Conservation (phyloP, 1,139 yeast genomes). For the Kodamaea suecica region DNA sequence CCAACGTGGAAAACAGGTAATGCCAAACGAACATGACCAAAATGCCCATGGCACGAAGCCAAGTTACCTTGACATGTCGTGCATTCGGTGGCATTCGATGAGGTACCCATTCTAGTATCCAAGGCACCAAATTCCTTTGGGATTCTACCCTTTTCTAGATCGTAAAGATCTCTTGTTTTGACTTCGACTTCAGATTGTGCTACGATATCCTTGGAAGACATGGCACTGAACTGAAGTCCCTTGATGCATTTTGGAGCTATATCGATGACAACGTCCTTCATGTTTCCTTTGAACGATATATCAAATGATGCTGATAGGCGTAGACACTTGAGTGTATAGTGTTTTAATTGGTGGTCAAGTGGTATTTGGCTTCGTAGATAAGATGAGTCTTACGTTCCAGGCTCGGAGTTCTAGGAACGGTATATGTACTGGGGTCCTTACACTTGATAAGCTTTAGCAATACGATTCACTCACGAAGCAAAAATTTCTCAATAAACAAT, state of each 20-base stretch:
- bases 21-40: slow-evolving; percentile 90
- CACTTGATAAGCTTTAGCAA: no score
- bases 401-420: no score
- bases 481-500: no score
- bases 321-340: no score
- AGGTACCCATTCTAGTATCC: slow-evolving; percentile 91
- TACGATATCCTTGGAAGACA: slow-evolving; percentile 85
- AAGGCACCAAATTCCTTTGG: slow-evolving; percentile 85
- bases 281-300: no score
- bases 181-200: slow-evolving; percentile 96
- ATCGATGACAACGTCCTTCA: slow-evolving; percentile 78
- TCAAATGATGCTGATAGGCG: slow-evolving; percentile 4
- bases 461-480: no score
- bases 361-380: no score
- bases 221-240: slow-evolving; percentile 90
- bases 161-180: slow-evolving; percentile 86
- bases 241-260: slow-evolving; percentile 86
- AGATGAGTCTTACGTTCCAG: no score
- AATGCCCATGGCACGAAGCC: slow-evolving; percentile 97
- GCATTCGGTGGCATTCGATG: slow-evolving; percentile 81
- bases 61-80: slow-evolving; percentile 87
- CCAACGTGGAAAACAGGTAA: slow-evolving; percentile 98
- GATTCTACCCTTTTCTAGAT: slow-evolving; percentile 79
- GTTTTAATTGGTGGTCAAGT: no score
- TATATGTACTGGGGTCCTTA: no score